Percentiles rank a stretch among this genome's conserved stretches.
Evolutionary conservation across 768 basidiomycete species (phyloP).

Genomic region (Kwoniella dendrophila): DNA sequence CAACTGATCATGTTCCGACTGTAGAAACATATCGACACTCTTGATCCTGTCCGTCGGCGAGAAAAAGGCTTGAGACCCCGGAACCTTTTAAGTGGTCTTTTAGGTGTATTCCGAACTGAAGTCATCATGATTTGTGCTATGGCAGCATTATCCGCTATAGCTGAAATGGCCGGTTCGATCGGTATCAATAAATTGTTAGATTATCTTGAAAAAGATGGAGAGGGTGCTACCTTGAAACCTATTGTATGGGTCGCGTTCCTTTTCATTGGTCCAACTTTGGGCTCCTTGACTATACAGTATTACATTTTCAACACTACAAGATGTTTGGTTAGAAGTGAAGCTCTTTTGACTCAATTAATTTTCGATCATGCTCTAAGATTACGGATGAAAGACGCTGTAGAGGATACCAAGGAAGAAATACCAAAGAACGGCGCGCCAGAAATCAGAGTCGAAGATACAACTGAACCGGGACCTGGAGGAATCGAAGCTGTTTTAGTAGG

Average conservation of each 20-base stretch:
- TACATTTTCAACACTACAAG: constrained; percentile 60
- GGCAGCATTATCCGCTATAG: constrained; percentile 33
- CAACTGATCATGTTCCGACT: constrained; percentile 7
- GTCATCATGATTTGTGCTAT: constrained; percentile 32
- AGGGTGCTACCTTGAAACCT: constrained; percentile 62
- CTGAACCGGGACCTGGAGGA: constrained; percentile 29
- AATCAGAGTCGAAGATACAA: constrained; percentile 35
- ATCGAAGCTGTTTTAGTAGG: constrained; percentile 2
- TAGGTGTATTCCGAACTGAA: constrained; percentile 45
- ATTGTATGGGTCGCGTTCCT: constrained; percentile 70
- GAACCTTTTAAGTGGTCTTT: constrained; percentile 61
- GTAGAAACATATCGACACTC: constrained; percentile 43
- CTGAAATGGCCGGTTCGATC: constrained; percentile 56
- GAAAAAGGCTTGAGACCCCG: constrained; percentile 56
- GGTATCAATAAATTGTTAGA: constrained; percentile 58
- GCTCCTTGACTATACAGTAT: constrained; percentile 61
- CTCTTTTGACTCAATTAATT: constrained; percentile 66
- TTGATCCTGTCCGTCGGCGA: constrained; percentile 57
- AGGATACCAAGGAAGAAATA: constrained; percentile 30
- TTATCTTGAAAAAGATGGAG: constrained; percentile 64
- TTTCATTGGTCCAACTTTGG: constrained; percentile 51
- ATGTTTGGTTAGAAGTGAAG: constrained; percentile 61
- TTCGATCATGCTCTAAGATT: constrained; percentile 81
- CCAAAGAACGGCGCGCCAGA: constrained; percentile 16
- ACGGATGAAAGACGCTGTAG: constrained; percentile 61